phyloP scores from a whole-genome alignment of 2,329 filamentous ascomycete genomes.

The Cryphonectria nitschkei region DNA sequence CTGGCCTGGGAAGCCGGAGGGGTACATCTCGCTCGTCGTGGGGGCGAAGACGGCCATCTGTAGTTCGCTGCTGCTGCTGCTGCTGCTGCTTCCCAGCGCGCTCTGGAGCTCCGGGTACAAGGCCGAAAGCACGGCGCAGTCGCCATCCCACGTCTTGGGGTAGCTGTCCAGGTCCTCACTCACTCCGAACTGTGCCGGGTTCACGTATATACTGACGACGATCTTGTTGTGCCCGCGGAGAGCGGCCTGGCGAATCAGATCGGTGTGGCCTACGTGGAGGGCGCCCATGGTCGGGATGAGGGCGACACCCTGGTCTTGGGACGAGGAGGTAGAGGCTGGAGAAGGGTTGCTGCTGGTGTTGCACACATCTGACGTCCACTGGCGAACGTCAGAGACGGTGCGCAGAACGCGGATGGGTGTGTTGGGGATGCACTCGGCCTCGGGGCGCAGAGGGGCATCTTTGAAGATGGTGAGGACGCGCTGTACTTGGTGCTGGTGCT shows the following conservation, averaged over 20 bases:
- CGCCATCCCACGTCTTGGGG: conserved; percentile 84
- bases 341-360: conserved; percentile 53
- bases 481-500: conserved; percentile 5
- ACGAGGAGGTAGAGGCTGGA: conserved; percentile 44
- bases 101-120: conserved; percentile 70
- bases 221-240: conserved; percentile 79
- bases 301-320: conserved; percentile 72
- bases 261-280: conserved; percentile 88
- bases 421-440: conserved; percentile 54
- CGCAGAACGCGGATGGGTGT: conserved; percentile 74
- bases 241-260: conserved; percentile 82
- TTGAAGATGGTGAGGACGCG: conserved; percentile 19
- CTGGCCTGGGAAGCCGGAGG: conserved; percentile 73
- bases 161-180: conserved; percentile 88
- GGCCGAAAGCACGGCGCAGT: conserved; percentile 67
- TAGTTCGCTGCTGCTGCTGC: conserved; percentile 32
- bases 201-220: conserved; percentile 91
- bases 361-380: conserved; percentile 68
- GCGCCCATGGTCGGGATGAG: conserved; percentile 98
- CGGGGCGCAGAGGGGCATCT: conserved; percentile 29
- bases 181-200: conserved; percentile 93
- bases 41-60: conserved; percentile 78
- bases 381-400: conserved; percentile 70
- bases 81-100: conserved; percentile 48
- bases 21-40: conserved; percentile 83